phyloP scores from a whole-genome alignment of 805 yeast genomes.

The Lipomyces sp. region DNA sequence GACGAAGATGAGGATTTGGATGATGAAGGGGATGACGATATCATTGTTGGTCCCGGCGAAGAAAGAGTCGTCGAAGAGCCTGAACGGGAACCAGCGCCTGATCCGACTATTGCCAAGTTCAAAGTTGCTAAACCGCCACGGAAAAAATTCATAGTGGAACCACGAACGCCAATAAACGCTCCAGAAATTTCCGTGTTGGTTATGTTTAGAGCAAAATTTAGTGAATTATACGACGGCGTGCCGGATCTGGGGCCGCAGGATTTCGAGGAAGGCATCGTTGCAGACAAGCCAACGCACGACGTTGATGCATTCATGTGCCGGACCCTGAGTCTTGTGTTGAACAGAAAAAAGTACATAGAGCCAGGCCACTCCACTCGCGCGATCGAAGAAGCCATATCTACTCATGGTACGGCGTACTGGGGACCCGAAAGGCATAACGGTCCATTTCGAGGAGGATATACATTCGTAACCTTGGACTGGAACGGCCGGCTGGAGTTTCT shows the following conservation, averaged over 20 bases:
- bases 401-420: constrained; percentile 40
- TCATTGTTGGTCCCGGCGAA: neutral
- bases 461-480: constrained; percentile 44
- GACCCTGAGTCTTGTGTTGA: constrained; percentile 46
- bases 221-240: constrained; percentile 43
- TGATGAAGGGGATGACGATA: constrained; percentile 9
- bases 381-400: constrained; percentile 47
- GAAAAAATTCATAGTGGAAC: constrained; percentile 17
- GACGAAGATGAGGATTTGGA: constrained; percentile 17
- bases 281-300: constrained; percentile 36
- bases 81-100: constrained; percentile 3
- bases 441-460: constrained; percentile 36
- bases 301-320: constrained; percentile 46
- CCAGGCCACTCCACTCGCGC: constrained; percentile 46
- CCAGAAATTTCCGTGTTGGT: constrained; percentile 38
- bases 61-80: constrained; percentile 4
- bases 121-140: neutral
- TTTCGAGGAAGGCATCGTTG: constrained; percentile 46
- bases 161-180: constrained; percentile 23
- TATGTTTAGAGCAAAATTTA: constrained; percentile 41
- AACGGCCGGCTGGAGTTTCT: constrained; percentile 44
- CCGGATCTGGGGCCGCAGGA: constrained; percentile 50
- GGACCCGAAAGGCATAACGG: constrained; percentile 28
- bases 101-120: neutral
- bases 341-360: constrained; percentile 51